Evolutionary conservation across 257 asterid genomes (phyloP).

Genomic region (Datura wrightii): DNA sequence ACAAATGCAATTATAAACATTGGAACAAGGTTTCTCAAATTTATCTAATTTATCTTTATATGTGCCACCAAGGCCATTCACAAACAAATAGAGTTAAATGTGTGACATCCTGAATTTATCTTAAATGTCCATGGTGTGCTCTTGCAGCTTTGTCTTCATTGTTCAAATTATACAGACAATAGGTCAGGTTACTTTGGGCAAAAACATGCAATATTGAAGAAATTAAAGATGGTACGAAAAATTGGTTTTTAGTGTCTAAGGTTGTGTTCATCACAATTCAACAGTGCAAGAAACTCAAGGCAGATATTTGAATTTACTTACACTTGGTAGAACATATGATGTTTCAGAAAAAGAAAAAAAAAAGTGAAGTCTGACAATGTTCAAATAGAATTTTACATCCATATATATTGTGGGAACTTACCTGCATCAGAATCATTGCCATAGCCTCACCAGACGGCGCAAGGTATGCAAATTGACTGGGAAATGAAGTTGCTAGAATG

Average conservation of each 20-base stretch:
- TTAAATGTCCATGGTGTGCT: not conserved
- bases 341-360: not conserved
- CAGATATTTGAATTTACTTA: constrained; percentile 8
- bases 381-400: not conserved
- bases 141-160: not conserved
- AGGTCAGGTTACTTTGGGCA: not conserved
- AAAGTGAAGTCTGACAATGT: not conserved
- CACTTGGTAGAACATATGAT: not conserved
- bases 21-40: not conserved
- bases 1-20: not conserved
- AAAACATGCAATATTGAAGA: not conserved
- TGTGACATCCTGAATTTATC: not conserved
- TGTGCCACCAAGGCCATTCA: not conserved
- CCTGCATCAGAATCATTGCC: constrained; percentile 95
- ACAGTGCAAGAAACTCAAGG: not conserved
- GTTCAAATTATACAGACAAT: not conserved
- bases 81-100: not conserved
- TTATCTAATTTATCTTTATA: not conserved
- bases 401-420: constrained; percentile 22
- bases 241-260: not conserved
- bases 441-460: constrained; percentile 96
- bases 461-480: constrained; percentile 72
- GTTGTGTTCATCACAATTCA: not conserved
- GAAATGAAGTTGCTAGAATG: constrained; percentile 73
- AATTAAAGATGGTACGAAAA: not conserved